phyloP scores from a whole-genome alignment of 306 rosid species.

The Cucumis sativus region Cucumber_9930_V3 NC_026660.2:20178001-20178500 shows the following conservation, averaged over 20 bases:
- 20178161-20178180: constrained; percentile 32
- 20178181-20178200: constrained; percentile 23
- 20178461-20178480: no score
- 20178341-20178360: constrained; percentile 35
- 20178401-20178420: no score
- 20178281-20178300: constrained; percentile 19
- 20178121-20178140: background rate
- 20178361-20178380: constrained; percentile 4
- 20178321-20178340: constrained; percentile 29
- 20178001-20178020: background rate
- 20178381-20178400: background rate
- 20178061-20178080: background rate
- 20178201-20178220: constrained; percentile 12
- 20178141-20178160: constrained; percentile 4
- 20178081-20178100: background rate
- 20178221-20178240: constrained; percentile 36
- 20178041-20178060: background rate
- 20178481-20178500: no score
- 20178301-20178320: constrained; percentile 17
- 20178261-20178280: background rate
- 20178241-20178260: constrained; percentile 24
- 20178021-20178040: background rate
- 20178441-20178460: no score
- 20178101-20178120: background rate
- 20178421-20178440: no score